phyloP scores from a whole-genome alignment of 2,329 filamentous ascomycete genomes.

The Elsinoe batatas region DNA sequence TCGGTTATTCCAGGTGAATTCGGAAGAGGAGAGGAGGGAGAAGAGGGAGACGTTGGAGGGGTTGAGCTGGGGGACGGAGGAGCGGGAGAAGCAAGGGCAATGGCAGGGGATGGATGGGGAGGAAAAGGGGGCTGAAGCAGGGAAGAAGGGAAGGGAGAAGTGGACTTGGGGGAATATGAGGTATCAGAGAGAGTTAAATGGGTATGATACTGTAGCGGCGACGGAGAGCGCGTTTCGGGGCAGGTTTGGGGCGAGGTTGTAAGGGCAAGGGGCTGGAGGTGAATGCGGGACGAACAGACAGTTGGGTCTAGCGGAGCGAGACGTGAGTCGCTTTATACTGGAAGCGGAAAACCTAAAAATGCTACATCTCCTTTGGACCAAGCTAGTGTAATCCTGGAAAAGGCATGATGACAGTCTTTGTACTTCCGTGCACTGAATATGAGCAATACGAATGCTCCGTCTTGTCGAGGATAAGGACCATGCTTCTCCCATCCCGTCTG shows the following conservation, averaged over 20 bases:
- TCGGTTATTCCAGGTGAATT: background rate
- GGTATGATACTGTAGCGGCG: background rate
- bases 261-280: background rate
- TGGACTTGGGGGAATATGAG: slow-evolving; percentile 6
- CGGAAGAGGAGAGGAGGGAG: background rate
- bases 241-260: background rate
- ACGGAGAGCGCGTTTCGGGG: background rate
- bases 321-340: background rate
- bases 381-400: no score
- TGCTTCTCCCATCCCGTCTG: background rate
- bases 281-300: no score
- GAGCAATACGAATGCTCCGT: no score
- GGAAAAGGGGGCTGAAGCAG: background rate
- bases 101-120: background rate
- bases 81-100: background rate
- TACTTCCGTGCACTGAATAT: no score
- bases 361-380: no score
- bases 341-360: background rate
- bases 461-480: background rate
- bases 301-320: no score
- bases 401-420: no score
- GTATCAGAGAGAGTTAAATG: slow-evolving; percentile 4
- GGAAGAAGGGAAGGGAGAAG: background rate
- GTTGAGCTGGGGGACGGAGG: background rate
- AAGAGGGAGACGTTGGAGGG: background rate